A percentile compares a stretch with the other conserved stretches of the same genome.
These are phyloP conservation scores for Allantophomopsis cytisporea DNA, from an alignment of 2,329 filamentous ascomycete species.

Conservation along the genomic window DNA sequence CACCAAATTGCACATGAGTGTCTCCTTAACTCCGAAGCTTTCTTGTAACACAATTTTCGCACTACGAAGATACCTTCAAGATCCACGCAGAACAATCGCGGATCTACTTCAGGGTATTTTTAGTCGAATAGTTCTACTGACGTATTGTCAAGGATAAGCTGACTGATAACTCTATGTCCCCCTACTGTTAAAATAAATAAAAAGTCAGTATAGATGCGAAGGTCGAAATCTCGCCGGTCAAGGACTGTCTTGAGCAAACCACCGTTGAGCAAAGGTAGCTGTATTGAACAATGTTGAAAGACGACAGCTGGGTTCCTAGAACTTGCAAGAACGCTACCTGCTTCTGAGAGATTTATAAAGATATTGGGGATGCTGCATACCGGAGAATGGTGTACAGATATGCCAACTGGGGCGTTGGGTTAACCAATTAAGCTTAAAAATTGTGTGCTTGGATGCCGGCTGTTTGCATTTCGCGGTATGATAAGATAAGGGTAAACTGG, in stretches of 20 bases:
- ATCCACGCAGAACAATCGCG: conserved; percentile 22
- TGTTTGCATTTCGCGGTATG: no score
- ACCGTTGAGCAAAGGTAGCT: conserved; percentile 27
- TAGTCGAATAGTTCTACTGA: conserved; percentile 35
- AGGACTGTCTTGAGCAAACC: conserved; percentile 32
- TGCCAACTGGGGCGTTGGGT: no score
- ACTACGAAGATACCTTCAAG: conserved; percentile 26
- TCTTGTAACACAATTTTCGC: conserved; percentile 32
- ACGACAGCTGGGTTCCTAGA: no score
- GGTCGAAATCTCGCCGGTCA: conserved; percentile 43
- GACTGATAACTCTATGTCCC: conserved; percentile 30
- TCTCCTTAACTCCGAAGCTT: conserved; percentile 42
- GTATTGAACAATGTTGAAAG: no score
- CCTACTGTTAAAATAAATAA: conserved; percentile 27
- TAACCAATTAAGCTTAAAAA: no score
- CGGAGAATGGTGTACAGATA: no score
- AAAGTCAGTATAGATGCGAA: conserved; percentile 49
- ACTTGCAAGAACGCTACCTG: no score
- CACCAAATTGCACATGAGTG: conserved; percentile 16
- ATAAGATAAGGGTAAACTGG: no score
- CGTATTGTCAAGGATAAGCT: conserved; percentile 26
- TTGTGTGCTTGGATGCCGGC: no score
- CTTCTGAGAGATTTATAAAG: no score
- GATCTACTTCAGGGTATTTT: conserved; percentile 21
- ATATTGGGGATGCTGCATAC: no score